Conservation (phyloP, 1,284 basidiomycete species). For the Rhodotorula sp. region DNA sequence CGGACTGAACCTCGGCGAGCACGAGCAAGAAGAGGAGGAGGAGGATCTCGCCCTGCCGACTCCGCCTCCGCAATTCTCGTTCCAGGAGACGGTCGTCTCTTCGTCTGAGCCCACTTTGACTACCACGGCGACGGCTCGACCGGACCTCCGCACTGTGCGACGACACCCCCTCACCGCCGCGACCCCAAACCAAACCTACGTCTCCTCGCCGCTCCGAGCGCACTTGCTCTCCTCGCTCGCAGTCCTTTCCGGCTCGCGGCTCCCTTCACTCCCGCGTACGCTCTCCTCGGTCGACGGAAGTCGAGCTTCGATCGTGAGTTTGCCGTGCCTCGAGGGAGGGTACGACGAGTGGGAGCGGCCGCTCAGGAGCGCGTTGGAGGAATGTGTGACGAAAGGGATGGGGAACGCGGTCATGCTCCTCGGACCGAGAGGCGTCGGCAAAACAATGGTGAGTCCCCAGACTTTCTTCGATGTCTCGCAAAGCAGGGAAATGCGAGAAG, state of each 20-base stretch:
- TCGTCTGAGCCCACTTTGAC: background rate
- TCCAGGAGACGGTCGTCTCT: background rate
- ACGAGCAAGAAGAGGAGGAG: background rate
- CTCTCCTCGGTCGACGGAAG: background rate
- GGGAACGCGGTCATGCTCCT: slow-evolving; percentile 45
- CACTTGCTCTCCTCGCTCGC: slow-evolving; percentile 17
- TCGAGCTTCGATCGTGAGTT: slow-evolving; percentile 1
- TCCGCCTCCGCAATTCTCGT: slow-evolving; percentile 1
- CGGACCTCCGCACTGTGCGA: background rate
- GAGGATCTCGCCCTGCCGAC: background rate
- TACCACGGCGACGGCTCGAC: background rate
- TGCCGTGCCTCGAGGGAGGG: slow-evolving; percentile 28
- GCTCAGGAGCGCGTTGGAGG: slow-evolving; percentile 36
- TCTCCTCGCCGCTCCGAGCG: slow-evolving; percentile 1
- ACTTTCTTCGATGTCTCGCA: no score
- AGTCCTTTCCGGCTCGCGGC: slow-evolving; percentile 16
- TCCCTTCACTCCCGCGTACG: slow-evolving; percentile 10
- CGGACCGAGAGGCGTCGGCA: slow-evolving; percentile 44
- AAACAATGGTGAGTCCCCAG: slow-evolving; percentile 34
- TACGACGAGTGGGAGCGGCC: slow-evolving; percentile 38
- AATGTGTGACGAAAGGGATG: slow-evolving; percentile 43
- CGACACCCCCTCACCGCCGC: background rate
- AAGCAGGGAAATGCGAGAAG: no score
- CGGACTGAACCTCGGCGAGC: background rate
- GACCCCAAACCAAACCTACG: background rate